Evolutionary conservation across 176 grass and related monocot genomes (phyloP).

Genomic region (Juncus effusus): DNA sequence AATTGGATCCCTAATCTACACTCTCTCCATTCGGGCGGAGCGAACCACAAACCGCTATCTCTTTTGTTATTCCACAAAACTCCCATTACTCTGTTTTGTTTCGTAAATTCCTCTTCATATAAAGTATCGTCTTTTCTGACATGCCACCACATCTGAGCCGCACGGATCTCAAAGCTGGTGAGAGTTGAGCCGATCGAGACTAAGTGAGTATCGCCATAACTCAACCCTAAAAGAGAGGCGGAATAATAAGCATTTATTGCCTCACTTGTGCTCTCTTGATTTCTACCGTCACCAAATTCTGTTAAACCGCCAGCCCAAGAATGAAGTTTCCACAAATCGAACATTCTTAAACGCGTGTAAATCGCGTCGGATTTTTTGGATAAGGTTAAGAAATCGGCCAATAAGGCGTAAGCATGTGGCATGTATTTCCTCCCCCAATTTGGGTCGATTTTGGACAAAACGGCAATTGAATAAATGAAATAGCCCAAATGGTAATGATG

Average conservation of each 20-base stretch:
- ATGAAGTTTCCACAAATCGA: constrained; percentile 92
- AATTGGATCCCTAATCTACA: constrained; percentile 86
- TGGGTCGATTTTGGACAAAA: constrained; percentile 81
- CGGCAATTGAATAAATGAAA: constrained; percentile 87
- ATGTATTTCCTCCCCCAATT: constrained; percentile 84
- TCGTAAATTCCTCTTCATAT: constrained; percentile 79
- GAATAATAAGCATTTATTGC: constrained; percentile 85
- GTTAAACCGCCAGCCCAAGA: constrained; percentile 85
- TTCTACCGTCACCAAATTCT: constrained; percentile 80
- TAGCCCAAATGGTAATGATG: constrained; percentile 99
- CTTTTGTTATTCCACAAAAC: constrained; percentile 95
- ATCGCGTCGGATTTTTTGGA: constrained; percentile 42
- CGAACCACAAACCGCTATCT: constrained; percentile 92
- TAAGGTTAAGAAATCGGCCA: constrained; percentile 80
- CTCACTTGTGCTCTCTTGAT: constrained; percentile 95
- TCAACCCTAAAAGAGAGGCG: constrained; percentile 61
- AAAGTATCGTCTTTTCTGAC: constrained; percentile 46
- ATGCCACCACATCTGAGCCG: constrained; percentile 93
- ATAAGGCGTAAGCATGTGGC: constrained; percentile 70
- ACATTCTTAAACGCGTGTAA: constrained; percentile 62
- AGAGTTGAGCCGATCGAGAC: constrained; percentile 56
- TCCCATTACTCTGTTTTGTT: constrained; percentile 45
- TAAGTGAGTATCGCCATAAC: constrained; percentile 75
- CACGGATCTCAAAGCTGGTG: constrained; percentile 55
- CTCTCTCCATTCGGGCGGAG: constrained; percentile 70